These are phyloP conservation scores for Fusarium mangiferae DNA, from an alignment of 2,329 filamentous ascomycete species.

Conservation along the genomic window DNA sequence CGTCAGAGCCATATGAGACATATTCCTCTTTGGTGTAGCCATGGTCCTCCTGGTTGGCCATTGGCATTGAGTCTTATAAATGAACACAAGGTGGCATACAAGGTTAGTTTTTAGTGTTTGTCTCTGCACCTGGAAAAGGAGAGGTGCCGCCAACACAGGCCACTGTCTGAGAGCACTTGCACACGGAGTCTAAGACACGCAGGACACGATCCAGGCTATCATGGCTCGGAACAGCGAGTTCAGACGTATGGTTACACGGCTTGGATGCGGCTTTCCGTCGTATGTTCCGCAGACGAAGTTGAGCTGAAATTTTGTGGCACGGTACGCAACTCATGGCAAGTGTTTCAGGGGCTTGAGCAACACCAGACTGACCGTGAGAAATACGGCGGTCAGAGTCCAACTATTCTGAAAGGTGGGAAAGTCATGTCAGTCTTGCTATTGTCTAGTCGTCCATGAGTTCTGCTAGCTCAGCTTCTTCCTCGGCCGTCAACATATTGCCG, in stretches of 20 bases:
- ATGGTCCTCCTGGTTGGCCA: neutral
- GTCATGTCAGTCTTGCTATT: neutral
- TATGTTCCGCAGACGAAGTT: slow-evolving; percentile 6
- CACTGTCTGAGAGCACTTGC: neutral
- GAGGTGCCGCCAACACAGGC: neutral
- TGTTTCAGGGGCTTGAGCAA: neutral
- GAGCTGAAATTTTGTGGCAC: slow-evolving; percentile 33
- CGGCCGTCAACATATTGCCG: slow-evolving; percentile 75
- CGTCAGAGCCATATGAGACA: slow-evolving; percentile 6
- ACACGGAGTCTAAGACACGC: slow-evolving; percentile 17
- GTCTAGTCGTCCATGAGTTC: slow-evolving; percentile 82
- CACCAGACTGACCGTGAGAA: neutral
- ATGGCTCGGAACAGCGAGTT: slow-evolving; percentile 2
- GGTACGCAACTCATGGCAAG: slow-evolving; percentile 1
- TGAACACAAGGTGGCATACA: neutral
- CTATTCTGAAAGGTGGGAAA: neutral
- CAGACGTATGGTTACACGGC: neutral
- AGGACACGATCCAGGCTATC: slow-evolving; percentile 24
- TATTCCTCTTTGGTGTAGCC: neutral
- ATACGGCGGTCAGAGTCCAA: neutral
- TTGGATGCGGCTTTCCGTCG: neutral
- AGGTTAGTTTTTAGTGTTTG: neutral
- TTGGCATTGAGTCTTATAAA: neutral
- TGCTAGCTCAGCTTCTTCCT: slow-evolving; percentile 92
- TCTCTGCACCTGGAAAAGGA: neutral